Conservation (phyloP, 345 rosid genomes). For the Aquilaria sinensis region DNA sequence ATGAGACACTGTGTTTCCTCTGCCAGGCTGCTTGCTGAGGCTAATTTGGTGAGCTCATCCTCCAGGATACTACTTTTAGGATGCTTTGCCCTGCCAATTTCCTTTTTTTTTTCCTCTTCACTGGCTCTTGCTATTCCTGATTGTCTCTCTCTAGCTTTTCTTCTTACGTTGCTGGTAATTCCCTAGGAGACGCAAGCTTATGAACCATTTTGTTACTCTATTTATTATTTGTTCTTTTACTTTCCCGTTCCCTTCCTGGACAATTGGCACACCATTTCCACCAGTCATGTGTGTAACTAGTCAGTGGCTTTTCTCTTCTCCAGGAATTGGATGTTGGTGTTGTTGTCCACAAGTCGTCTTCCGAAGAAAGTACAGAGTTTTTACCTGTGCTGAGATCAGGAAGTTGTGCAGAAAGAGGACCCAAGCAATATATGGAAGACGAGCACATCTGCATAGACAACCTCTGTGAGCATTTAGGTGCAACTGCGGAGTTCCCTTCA, state of each 20-base stretch:
- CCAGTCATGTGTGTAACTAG: neutral
- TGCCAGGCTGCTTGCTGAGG: constrained; percentile 36
- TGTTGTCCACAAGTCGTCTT: constrained; percentile 38
- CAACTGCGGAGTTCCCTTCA: constrained; percentile 37
- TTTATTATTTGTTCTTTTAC: neutral
- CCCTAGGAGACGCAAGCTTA: neutral
- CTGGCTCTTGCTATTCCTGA: neutral
- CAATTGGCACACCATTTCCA: neutral
- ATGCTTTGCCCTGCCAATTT: too few species aligned
- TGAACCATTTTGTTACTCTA: neutral
- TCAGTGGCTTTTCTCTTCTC: constrained; percentile 10
- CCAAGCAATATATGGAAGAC: constrained; percentile 92
- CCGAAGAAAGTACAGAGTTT: constrained; percentile 48
- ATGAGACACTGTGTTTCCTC: constrained; percentile 40
- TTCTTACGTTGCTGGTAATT: neutral
- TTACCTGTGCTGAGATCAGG: constrained; percentile 73
- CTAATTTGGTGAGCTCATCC: constrained; percentile 42
- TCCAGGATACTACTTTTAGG: neutral
- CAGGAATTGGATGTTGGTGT: constrained; percentile 63
- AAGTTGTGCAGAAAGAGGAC: constrained; percentile 90
- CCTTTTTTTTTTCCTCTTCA: neutral
- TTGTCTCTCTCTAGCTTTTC: neutral
- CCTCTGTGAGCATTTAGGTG: constrained; percentile 56
- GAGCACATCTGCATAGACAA: constrained; percentile 86
- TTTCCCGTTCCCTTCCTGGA: neutral